These are phyloP conservation scores for Eucommia ulmoides DNA, from an alignment of 257 asterid species.

Conservation along the genomic window DNA sequence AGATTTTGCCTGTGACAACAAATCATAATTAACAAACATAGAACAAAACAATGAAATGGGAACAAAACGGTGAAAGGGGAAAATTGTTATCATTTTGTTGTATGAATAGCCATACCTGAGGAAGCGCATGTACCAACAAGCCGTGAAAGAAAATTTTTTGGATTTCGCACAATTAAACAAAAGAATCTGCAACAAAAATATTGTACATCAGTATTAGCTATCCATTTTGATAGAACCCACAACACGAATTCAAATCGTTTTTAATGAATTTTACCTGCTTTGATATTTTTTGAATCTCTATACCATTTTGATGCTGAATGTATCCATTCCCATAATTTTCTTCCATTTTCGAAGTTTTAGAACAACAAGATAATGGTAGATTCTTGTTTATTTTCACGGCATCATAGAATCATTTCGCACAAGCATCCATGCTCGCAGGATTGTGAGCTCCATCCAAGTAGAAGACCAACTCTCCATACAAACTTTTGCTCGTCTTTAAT, in stretches of 20 bases:
- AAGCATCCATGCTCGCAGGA: constrained; percentile 94
- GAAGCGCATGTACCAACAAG: constrained; percentile 64
- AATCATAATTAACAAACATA: not conserved
- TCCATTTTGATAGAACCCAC: no score
- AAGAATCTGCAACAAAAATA: constrained; percentile 47
- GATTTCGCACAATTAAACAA: constrained; percentile 89
- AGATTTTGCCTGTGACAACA: not conserved
- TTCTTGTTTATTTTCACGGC: constrained; percentile 33
- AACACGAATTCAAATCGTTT: no score
- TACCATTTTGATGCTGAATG: constrained; percentile 10
- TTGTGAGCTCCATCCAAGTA: constrained; percentile 94
- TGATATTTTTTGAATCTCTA: constrained; percentile 22
- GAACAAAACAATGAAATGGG: not conserved
- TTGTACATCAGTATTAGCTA: constrained; percentile 11
- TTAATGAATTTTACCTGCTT: constrained; percentile 44
- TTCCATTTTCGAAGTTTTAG: constrained; percentile 13
- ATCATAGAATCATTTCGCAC: constrained; percentile 74
- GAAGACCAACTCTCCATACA: constrained; percentile 55
- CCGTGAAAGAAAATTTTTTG: constrained; percentile 61
- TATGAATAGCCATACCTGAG: constrained; percentile 36
- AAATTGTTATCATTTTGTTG: not conserved
- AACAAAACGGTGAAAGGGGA: not conserved
- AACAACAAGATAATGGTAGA: constrained; percentile 14
- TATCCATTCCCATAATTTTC: constrained; percentile 25
- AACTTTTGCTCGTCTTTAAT: constrained; percentile 14